A percentile compares a stretch with the other conserved stretches of the same genome.
phyloP scores from a whole-genome alignment of 331 rosid genomes.

The Ulmus americana region DNA sequence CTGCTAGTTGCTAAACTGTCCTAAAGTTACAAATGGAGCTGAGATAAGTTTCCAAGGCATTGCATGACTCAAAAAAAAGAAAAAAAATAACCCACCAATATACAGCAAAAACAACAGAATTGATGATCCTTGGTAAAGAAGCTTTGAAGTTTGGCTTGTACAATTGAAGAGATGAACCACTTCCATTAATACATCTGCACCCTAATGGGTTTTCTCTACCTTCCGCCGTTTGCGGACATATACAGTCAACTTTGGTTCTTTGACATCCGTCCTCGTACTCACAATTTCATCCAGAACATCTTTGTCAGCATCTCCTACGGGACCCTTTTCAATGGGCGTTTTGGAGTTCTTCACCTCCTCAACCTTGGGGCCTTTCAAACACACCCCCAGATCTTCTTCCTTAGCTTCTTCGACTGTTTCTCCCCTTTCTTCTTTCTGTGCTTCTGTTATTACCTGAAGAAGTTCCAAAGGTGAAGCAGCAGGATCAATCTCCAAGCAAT shows the following conservation, averaged over 20 bases:
- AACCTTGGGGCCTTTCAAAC: slow-evolving; percentile 22
- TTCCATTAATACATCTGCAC: slow-evolving; percentile 21
- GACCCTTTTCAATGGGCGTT: slow-evolving; percentile 17
- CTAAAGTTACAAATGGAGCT: slow-evolving; percentile 16
- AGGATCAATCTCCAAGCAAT: slow-evolving; percentile 75
- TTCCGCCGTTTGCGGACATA: slow-evolving; percentile 37
- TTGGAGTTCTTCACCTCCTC: slow-evolving; percentile 21
- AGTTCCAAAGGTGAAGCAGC: slow-evolving; percentile 68
- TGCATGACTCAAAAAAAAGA: slow-evolving; percentile 26
- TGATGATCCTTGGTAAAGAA: slow-evolving; percentile 16
- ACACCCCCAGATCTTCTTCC: slow-evolving; percentile 13
- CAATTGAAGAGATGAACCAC: slow-evolving; percentile 24
- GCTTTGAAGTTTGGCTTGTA: neutral
- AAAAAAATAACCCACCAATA: slow-evolving; percentile 18
- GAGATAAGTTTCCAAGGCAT: slow-evolving; percentile 29
- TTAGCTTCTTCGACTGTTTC: slow-evolving; percentile 10
- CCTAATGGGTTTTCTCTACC: slow-evolving; percentile 22
- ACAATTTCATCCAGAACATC: slow-evolving; percentile 18
- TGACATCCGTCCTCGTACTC: slow-evolving; percentile 22
- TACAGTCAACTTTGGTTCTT: slow-evolving; percentile 28
- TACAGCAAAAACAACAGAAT: slow-evolving; percentile 30
- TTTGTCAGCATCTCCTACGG: slow-evolving; percentile 23
- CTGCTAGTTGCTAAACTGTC: slow-evolving; percentile 31
- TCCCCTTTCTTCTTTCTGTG: slow-evolving; percentile 16
- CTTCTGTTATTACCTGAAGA: slow-evolving; percentile 42